phyloP scores from a whole-genome alignment of 768 basidiomycete genomes.

The Omphalotus guepiniiformis region DNA sequence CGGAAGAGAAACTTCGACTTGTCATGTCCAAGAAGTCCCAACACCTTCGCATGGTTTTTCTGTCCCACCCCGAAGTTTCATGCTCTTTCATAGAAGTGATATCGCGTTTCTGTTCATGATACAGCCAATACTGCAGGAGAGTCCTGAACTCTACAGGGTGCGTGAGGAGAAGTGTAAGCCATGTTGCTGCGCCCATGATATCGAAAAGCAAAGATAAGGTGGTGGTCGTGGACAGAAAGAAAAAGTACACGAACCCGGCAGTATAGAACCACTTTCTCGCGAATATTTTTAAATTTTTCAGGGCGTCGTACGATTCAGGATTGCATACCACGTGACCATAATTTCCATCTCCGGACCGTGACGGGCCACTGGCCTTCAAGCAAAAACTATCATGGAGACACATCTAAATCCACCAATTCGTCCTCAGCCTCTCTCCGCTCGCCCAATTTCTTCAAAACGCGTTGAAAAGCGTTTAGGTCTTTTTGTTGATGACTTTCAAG shows the following conservation, averaged over 20 bases:
- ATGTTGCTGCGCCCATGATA: slow-evolving; percentile 53
- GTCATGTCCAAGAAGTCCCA: slow-evolving; percentile 89
- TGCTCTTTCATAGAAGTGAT: slow-evolving; percentile 74
- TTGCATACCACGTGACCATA: too few relatives aligned
- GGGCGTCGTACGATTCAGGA: too few relatives aligned
- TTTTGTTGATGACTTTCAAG: slow-evolving; percentile 48
- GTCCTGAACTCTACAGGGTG: slow-evolving; percentile 83
- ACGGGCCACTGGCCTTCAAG: too few relatives aligned
- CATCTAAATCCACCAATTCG: slow-evolving; percentile 19
- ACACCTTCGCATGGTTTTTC: slow-evolving; percentile 80
- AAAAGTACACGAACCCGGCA: too few relatives aligned
- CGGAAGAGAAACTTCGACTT: slow-evolving; percentile 85
- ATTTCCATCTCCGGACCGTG: too few relatives aligned
- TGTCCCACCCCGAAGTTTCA: slow-evolving; percentile 81
- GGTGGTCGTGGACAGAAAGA: too few relatives aligned
- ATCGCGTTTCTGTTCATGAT: slow-evolving; percentile 77
- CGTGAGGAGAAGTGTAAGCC: slow-evolving; percentile 65
- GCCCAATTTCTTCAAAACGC: slow-evolving; percentile 33
- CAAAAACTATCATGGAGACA: slow-evolving; percentile 4
- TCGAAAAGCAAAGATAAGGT: too few relatives aligned
- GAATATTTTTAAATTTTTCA: too few relatives aligned
- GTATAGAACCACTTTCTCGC: too few relatives aligned
- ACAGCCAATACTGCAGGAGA: slow-evolving; percentile 79
- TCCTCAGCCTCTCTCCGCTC: slow-evolving; percentile 33
- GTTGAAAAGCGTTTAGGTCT: slow-evolving; percentile 37